Evolutionary conservation across 257 asterid species (phyloP).

Genomic region (Gentiana straminea): DNA sequence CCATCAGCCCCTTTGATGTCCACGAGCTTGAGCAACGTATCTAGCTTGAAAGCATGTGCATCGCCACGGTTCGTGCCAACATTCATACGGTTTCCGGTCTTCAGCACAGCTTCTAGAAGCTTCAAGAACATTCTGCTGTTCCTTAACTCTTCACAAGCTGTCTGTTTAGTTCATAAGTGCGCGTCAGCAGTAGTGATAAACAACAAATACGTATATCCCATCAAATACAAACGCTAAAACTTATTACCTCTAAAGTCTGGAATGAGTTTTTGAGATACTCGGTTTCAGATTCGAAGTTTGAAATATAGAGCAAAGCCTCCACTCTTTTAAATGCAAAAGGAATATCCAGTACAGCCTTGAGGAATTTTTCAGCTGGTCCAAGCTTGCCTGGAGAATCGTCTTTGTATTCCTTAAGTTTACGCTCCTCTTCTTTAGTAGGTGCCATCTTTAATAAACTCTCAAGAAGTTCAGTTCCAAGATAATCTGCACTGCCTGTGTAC

Average conservation of each 20-base stretch:
- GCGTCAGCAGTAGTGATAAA: background rate
- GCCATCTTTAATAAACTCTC: slow-evolving; percentile 94
- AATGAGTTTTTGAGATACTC: slow-evolving; percentile 83
- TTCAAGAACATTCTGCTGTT: slow-evolving; percentile 81
- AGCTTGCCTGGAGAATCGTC: slow-evolving; percentile 70
- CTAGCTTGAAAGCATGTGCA: slow-evolving; percentile 96
- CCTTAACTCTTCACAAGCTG: slow-evolving; percentile 88
- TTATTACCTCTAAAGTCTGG: slow-evolving; percentile 77
- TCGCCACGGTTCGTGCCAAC: slow-evolving; percentile 96
- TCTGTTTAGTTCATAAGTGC: slow-evolving; percentile 30
- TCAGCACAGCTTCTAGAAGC: slow-evolving; percentile 92
- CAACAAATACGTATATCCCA: too few relatives aligned
- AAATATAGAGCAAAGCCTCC: slow-evolving; percentile 67
- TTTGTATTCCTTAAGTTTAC: slow-evolving; percentile 57
- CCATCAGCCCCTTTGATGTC: slow-evolving; percentile 97
- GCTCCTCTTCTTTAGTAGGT: slow-evolving; percentile 88
- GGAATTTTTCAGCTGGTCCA: slow-evolving; percentile 81
- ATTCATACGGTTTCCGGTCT: slow-evolving; percentile 94
- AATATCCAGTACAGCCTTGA: slow-evolving; percentile 68
- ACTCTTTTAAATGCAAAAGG: slow-evolving; percentile 86
- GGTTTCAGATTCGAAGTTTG: slow-evolving; percentile 73
- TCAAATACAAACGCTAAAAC: slow-evolving; percentile 6
- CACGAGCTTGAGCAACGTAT: slow-evolving; percentile 86
- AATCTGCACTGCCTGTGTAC: slow-evolving; percentile 66
- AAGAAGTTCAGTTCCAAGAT: slow-evolving; percentile 77